Percentiles rank a stretch among this genome's conserved stretches.
Evolutionary conservation across 2,329 filamentous ascomycete species (phyloP).

Genomic region (Zarea fungicola): DNA sequence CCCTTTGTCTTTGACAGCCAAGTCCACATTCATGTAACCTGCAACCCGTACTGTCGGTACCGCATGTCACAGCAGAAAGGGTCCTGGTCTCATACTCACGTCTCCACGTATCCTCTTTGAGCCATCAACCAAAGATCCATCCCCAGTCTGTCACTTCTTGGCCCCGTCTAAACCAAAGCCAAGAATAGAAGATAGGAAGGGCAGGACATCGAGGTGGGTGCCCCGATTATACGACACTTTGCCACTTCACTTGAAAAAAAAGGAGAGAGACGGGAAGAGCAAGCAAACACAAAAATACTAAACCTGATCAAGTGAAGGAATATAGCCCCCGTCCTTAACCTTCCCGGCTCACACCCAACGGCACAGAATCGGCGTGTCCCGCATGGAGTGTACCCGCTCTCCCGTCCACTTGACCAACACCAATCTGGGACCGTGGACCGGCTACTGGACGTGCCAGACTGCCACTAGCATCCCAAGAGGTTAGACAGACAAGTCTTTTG

Average conservation of each 20-base stretch:
- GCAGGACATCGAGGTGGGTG: too few species aligned
- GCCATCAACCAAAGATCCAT: too few species aligned
- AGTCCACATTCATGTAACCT: neutral
- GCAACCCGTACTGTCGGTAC: neutral
- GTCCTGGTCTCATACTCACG: too few species aligned
- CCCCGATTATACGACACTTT: too few species aligned
- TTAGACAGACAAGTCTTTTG: neutral
- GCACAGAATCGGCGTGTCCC: neutral
- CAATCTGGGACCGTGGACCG: neutral
- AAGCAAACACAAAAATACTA: too few species aligned
- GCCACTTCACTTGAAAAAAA: too few species aligned
- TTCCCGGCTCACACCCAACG: neutral
- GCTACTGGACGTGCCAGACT: neutral
- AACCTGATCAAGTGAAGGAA: too few species aligned
- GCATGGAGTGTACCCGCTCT: neutral
- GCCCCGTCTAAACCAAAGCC: too few species aligned
- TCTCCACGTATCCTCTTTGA: too few species aligned
- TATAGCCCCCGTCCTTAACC: too few species aligned
- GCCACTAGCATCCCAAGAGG: neutral
- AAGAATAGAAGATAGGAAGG: too few species aligned
- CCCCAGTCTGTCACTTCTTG: too few species aligned
- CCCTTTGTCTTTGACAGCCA: neutral
- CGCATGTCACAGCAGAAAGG: neutral
- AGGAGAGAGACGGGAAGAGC: neutral
- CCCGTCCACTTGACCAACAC: conserved; percentile 7